These are phyloP conservation scores for Phaseolus coccineus DNA, from an alignment of 331 rosid species.

Conservation along the genomic window DNA sequence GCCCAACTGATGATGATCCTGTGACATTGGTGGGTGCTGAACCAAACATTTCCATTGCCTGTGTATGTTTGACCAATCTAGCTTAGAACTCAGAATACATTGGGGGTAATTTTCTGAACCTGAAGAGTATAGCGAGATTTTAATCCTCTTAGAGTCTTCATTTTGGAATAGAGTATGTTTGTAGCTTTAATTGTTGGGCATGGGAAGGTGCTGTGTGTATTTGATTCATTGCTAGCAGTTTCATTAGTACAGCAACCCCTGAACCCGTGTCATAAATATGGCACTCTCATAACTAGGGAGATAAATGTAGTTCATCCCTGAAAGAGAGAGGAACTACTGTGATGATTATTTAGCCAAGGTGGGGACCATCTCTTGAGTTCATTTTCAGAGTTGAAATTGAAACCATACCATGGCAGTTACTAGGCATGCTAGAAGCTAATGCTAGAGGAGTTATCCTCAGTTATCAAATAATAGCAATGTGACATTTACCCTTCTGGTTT, in stretches of 20 bases:
- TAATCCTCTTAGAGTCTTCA: not conserved
- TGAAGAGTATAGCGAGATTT: not conserved
- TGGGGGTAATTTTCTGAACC: not conserved
- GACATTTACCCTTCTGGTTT: not conserved
- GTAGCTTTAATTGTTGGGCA: not conserved
- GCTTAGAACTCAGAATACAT: not conserved
- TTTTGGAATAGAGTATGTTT: not conserved
- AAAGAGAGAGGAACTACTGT: not conserved
- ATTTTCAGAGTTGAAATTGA: constrained; percentile 1
- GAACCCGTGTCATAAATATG: not conserved
- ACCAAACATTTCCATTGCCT: not conserved
- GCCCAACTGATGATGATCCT: not conserved
- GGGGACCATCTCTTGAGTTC: not conserved
- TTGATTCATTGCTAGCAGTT: constrained; percentile 1
- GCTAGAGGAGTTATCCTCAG: not conserved
- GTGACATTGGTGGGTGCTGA: not conserved
- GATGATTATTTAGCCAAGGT: not conserved
- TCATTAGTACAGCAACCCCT: not conserved
- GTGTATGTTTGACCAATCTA: not conserved
- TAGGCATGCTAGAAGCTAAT: not conserved
- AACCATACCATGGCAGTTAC: not conserved
- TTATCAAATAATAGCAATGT: not conserved
- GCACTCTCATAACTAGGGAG: not conserved
- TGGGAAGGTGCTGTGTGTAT: not conserved
- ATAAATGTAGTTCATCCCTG: not conserved